Evolutionary conservation across 1,139 yeast genomes (phyloP).

Genomic region (Suhomyces terraborum): DNA sequence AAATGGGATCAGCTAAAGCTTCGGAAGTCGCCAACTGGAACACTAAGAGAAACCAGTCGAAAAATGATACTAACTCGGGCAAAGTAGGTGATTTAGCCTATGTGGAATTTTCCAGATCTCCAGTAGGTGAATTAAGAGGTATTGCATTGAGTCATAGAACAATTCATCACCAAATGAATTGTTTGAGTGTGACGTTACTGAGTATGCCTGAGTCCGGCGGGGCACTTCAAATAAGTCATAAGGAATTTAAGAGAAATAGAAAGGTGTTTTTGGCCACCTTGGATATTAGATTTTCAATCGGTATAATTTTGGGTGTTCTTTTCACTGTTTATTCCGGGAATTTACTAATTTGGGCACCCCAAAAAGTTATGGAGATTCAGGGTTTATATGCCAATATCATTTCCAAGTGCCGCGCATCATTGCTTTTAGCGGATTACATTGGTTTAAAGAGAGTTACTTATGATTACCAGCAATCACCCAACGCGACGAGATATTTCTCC

Average conservation of each 20-base stretch:
- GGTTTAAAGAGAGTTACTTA: conserved; percentile 92
- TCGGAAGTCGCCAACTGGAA: conserved; percentile 39
- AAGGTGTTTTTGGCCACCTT: conserved; percentile 66
- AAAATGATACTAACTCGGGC: conserved; percentile 9
- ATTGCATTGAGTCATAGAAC: conserved; percentile 91
- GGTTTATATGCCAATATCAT: conserved; percentile 86
- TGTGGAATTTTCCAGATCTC: conserved; percentile 88
- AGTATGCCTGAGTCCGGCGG: conserved; percentile 58
- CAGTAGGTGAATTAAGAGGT: conserved; percentile 90
- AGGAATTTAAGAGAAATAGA: conserved; percentile 29
- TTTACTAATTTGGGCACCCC: conserved; percentile 78
- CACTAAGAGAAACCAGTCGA: conserved; percentile 43
- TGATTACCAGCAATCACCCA: conserved; percentile 90
- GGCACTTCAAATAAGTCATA: conserved; percentile 35
- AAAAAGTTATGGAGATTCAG: conserved; percentile 70
- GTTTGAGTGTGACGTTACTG: conserved; percentile 66
- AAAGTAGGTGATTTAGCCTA: conserved; percentile 76
- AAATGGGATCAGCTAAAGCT: conserved; percentile 69
- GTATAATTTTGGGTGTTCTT: conserved; percentile 77
- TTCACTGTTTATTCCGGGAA: conserved; percentile 87
- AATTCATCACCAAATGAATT: conserved; percentile 82
- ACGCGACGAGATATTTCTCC: conserved; percentile 74
- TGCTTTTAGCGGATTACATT: conserved; percentile 81
- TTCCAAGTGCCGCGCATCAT: conserved; percentile 68
- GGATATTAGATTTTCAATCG: conserved; percentile 86